Conservation (phyloP, 441 rosid species). For the Croton laevigatus region DNA sequence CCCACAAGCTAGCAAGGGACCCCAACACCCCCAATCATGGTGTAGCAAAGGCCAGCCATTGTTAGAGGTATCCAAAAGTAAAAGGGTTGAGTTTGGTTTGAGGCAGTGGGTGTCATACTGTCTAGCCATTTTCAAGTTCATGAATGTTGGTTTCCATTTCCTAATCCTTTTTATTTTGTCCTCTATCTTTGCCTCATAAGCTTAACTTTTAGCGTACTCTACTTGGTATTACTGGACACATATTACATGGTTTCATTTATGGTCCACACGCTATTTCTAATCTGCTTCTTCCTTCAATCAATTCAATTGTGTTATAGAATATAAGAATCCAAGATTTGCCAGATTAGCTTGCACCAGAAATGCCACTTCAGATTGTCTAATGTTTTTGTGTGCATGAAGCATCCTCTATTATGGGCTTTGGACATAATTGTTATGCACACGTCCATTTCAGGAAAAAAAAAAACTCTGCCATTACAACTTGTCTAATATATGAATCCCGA, state of each 20-base stretch:
- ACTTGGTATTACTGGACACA: background rate
- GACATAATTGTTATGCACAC: too few species aligned
- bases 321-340: background rate
- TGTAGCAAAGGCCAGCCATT: background rate
- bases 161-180: background rate
- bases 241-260: slow-evolving; percentile 11
- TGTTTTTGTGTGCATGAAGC: too few species aligned
- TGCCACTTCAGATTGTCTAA: too few species aligned
- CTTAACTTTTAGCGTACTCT: background rate
- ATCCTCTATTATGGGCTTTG: too few species aligned
- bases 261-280: slow-evolving; percentile 28
- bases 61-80: background rate
- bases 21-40: slow-evolving; percentile 24
- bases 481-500: too few species aligned
- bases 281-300: background rate
- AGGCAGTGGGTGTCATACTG: background rate
- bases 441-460: too few species aligned
- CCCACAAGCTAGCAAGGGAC: slow-evolving; percentile 16
- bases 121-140: background rate
- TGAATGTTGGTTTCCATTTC: background rate
- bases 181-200: background rate
- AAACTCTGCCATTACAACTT: too few species aligned
- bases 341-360: too few species aligned
- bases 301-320: background rate
- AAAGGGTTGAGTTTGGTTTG: background rate